These are phyloP conservation scores for Globisporangium nodosum DNA, from an alignment of 352 stramenopile genomes.

Conservation along the genomic window DNA sequence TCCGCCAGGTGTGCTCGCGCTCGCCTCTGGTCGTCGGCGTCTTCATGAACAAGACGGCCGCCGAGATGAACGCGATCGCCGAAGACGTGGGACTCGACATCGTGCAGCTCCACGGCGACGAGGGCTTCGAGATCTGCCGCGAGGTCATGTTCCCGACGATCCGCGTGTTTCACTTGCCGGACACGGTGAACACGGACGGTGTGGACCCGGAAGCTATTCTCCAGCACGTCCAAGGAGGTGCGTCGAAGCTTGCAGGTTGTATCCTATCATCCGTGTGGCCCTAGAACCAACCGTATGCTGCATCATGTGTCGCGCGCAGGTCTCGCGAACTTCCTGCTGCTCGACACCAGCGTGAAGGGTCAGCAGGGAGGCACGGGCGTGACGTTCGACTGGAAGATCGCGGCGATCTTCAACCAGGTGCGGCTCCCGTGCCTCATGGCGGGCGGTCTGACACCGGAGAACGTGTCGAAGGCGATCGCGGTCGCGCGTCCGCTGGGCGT, in stretches of 20 bases:
- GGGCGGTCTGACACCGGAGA: conserved; percentile 92
- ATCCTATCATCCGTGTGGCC: background rate
- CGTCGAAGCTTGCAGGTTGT: background rate
- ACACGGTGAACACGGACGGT: conserved; percentile 61
- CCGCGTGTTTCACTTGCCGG: conserved; percentile 91
- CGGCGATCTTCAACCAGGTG: conserved; percentile 81
- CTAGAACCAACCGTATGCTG: background rate
- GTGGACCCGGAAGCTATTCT: conserved; percentile 74
- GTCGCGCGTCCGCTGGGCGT: conserved; percentile 87
- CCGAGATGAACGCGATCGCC: conserved; percentile 89
- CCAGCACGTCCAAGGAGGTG: conserved; percentile 45
- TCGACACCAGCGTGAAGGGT: conserved; percentile 96
- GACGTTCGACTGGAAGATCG: conserved; percentile 96
- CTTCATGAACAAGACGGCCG: conserved; percentile 94
- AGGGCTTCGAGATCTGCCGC: conserved; percentile 87
- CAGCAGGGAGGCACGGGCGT: conserved; percentile 90
- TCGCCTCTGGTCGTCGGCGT: conserved; percentile 92
- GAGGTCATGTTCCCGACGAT: conserved; percentile 89
- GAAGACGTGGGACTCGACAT: conserved; percentile 92
- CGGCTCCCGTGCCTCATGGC: conserved; percentile 95
- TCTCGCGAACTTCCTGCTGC: conserved; percentile 86
- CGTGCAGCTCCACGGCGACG: conserved; percentile 96
- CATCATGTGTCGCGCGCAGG: conserved; percentile 13
- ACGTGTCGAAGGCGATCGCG: conserved; percentile 89
- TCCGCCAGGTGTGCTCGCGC: conserved; percentile 65